Conservation (phyloP, 163 green algal genomes). For the Chlamydomonas reinhardtii region DNA sequence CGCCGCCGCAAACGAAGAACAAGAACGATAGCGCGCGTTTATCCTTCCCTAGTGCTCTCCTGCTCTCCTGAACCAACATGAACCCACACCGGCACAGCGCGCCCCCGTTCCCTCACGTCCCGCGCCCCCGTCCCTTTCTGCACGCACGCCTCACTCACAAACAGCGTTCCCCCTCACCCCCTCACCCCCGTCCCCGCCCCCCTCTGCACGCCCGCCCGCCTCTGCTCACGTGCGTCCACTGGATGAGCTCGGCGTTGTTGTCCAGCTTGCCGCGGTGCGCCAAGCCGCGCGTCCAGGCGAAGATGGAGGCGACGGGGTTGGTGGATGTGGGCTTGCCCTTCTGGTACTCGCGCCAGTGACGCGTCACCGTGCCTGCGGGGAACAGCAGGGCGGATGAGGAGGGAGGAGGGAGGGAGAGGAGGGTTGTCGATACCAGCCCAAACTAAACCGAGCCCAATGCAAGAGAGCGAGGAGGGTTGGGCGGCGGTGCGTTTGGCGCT, state of each 20-base stretch:
- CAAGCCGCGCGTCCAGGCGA: conserved; percentile 96
- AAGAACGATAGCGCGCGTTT: too few relatives aligned
- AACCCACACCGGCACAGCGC: too few relatives aligned
- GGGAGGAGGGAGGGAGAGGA: neutral
- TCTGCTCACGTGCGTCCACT: conserved; percentile 72
- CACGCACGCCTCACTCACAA: neutral
- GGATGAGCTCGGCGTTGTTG: conserved; percentile 79
- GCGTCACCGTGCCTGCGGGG: conserved; percentile 92
- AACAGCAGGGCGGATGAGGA: neutral
- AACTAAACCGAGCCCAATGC: too few relatives aligned
- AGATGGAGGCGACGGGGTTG: conserved; percentile 97
- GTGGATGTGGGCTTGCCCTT: conserved; percentile 95
- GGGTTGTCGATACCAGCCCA: too few relatives aligned
- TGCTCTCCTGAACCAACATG: too few relatives aligned
- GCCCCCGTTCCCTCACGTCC: too few relatives aligned
- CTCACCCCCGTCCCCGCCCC: too few relatives aligned
- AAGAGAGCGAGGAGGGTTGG: neutral
- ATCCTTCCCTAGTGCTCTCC: too few relatives aligned
- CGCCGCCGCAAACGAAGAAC: too few relatives aligned
- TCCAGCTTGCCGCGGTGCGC: conserved; percentile 95
- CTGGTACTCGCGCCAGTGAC: conserved; percentile 97
- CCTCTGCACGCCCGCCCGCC: neutral
- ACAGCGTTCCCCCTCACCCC: neutral
- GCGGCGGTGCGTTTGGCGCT: too few relatives aligned
- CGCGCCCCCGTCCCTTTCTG: too few relatives aligned